Base-by-base conservation (phyloP, 2,329 filamentous ascomycete genomes). In the Nothophaeocryptopus gaeumannii region DNA sequence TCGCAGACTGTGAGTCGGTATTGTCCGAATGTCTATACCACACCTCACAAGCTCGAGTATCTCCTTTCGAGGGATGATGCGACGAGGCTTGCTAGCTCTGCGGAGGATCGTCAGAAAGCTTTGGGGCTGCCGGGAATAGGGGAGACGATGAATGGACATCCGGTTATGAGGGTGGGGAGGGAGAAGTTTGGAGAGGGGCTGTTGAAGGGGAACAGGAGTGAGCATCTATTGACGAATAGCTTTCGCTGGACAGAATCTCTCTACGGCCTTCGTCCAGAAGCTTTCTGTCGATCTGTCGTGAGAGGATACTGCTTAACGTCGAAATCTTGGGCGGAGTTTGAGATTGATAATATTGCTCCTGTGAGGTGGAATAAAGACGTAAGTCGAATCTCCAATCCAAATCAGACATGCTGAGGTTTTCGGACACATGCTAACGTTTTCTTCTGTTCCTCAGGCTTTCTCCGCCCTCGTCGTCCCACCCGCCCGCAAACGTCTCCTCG, bases 301-400 rank as follows among this genome's bases (percentile, higher is more conserved):
- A 44, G 48, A 2, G 57, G 57, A 1, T 58, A 55, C 33, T 48
- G 41, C n/a, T 35, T 59, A 12, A 40, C 15, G 3, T 48, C 50
- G 2, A 58, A 58, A 41, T 46, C 34, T n/a, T 60, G 55, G 55
- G 51, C 51, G 3, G 47, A 56, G 31, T 60, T 60, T 42, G 40
- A 51, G 12, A 42, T 58, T n/a, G 53, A 50, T 16, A 46, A 41
- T 15, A 49, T 56, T 16, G 8, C 10, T 1, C 41, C 45, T 9
- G 58, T 60, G 7, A 14, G 34, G 8, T 58, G 48, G 51, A 58
- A 58, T 39, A 34, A 50, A 16, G 39, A 56, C 31, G 20, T 26
- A 26, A 7, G 20, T 26, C 20, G 3, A 7, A 26, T 26, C 20
- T 26, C 20, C 20, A 3, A 26, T 26, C 20, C 4, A 26, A 7